Evolutionary conservation across 257 asterid species (phyloP).

Genomic region (Plantago major): DNA sequence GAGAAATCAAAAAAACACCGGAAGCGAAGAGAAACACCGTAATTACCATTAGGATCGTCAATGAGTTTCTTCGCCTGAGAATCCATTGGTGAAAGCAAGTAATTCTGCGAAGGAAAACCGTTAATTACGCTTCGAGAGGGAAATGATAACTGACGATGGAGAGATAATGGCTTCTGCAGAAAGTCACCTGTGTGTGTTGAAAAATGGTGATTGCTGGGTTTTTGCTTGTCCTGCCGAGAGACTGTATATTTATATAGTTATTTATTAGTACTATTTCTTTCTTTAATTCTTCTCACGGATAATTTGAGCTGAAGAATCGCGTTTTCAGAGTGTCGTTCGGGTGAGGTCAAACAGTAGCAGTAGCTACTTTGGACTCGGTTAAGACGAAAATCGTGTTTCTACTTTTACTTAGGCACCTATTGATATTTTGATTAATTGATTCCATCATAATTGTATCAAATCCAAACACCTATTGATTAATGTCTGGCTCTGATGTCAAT

Average conservation of each 20-base stretch:
- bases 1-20: slow-evolving; percentile 3
- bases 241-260: background rate
- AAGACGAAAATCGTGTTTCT: too few relatives aligned
- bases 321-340: background rate
- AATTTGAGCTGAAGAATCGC: slow-evolving; percentile 3
- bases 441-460: too few relatives aligned
- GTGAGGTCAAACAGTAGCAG: background rate
- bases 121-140: slow-evolving; percentile 31
- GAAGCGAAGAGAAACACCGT: slow-evolving; percentile 6
- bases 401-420: too few relatives aligned
- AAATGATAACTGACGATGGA: slow-evolving; percentile 24
- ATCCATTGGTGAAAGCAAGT: slow-evolving; percentile 46
- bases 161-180: slow-evolving; percentile 35
- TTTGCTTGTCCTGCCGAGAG: slow-evolving; percentile 33
- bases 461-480: too few relatives aligned
- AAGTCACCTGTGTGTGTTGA: slow-evolving; percentile 50
- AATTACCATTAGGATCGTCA: slow-evolving; percentile 79
- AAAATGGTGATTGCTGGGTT: slow-evolving; percentile 28
- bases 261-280: background rate
- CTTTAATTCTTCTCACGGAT: background rate
- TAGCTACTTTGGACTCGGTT: background rate
- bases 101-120: slow-evolving; percentile 18
- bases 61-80: slow-evolving; percentile 79
- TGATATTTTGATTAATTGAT: too few relatives aligned
- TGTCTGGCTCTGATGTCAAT: too few relatives aligned